Evolutionary conservation across 192 early-diverging fungal genomes (phyloP), one percentile per base, ranked within the genome.

Genomic region (Oehlia diaphana): DNA sequence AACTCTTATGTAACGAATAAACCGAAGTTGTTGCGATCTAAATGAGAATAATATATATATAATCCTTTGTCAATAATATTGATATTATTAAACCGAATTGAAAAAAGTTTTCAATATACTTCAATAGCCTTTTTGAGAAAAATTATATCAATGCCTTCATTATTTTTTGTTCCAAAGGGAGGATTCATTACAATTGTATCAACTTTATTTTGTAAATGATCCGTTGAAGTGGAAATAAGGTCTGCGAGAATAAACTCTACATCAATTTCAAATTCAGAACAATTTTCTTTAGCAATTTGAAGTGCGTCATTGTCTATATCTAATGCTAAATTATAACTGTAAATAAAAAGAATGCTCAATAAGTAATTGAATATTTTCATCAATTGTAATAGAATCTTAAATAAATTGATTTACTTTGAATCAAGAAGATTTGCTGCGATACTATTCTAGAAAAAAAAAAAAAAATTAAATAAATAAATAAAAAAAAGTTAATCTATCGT

Each of bases 121-220:
- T 91, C 88, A 66, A 91, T 84, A 2, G 92, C 93, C 16, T 90
- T 90, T 80, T 93, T 91, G 58, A 95, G 82, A 73, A 95, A 92
- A 37, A 89, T 83, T 82, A 91, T 87, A 75, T 95, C 93, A 23
- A 93, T 90, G 21, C 93, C 93, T 74, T 91, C 92, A 81, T 91
- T 91, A 9, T 86, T 75, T 75, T 92, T 94, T 3, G 93, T 95
- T 23, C 93, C 93, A 83, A 95, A 95, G 0, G 93, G 93, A 81
- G 93, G 93, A 82, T 95, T 95, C 88, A 93, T 91, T 23, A 95
- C 80, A 62, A 93, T 91, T n/a, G 92, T 93, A 84, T 94, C 93
- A 47, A 93, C 86, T 77, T 84, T 84, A 5, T 80, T 81, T 33
- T 80, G 80, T 84, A 91, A 89, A 39, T 84, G 73, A 26, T 83